Percentiles rank a stretch among this genome's conserved stretches.
These are phyloP conservation scores for Metarhizium humberi DNA, from an alignment of 2,329 filamentous ascomycete genomes.

Conservation along the genomic window DNA sequence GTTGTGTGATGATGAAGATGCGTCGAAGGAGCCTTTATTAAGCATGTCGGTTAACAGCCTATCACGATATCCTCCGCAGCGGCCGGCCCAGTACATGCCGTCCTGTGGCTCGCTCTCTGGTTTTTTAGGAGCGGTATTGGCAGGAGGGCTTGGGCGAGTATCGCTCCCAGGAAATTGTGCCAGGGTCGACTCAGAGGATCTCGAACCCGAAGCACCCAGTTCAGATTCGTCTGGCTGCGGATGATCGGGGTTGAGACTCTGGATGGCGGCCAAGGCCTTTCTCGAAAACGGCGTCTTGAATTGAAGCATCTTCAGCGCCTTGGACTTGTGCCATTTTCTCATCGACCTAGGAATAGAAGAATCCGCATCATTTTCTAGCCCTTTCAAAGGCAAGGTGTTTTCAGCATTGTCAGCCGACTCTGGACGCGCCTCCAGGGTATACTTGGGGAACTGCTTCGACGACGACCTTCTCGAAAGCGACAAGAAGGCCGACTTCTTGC, in stretches of 20 bases:
- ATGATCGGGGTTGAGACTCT: conserved; percentile 10
- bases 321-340: conserved; percentile 31
- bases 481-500: not conserved
- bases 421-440: conserved; percentile 7
- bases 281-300: conserved; percentile 36
- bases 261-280: conserved; percentile 14
- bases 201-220: not conserved
- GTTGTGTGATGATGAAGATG: not conserved
- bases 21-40: conserved; percentile 4
- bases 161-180: not conserved
- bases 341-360: not conserved
- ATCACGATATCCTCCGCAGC: conserved; percentile 49
- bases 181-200: not conserved
- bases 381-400: conserved; percentile 13
- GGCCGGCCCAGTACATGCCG: conserved; percentile 51
- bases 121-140: conserved; percentile 8
- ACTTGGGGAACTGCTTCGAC: conserved; percentile 8
- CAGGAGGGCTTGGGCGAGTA: conserved; percentile 1
- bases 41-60: conserved; percentile 23
- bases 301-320: conserved; percentile 34
- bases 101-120: conserved; percentile 33
- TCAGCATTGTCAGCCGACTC: conserved; percentile 14
- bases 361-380: not conserved
- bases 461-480: conserved; percentile 10
- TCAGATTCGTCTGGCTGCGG: not conserved